Percentiles rank a stretch among this genome's conserved stretches.
Evolutionary conservation across 768 basidiomycete species (phyloP).

Genomic region (Dacryopinax primogenitus): DNA sequence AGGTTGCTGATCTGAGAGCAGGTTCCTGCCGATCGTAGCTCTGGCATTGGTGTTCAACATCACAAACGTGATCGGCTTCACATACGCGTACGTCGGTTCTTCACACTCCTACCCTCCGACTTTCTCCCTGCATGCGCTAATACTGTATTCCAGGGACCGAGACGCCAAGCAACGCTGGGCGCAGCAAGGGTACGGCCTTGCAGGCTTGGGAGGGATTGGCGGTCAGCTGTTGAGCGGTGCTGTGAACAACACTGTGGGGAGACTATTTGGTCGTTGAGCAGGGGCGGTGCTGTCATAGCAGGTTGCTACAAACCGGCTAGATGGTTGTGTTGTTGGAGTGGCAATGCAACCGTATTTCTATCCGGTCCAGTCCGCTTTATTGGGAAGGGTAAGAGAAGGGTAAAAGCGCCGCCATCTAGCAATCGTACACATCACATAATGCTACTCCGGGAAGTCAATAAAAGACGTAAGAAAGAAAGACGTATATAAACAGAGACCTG

Average conservation of each 20-base stretch:
- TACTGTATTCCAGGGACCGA: conserved; percentile 45
- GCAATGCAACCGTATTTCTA: background rate
- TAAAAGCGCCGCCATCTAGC: background rate
- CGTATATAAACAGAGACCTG: background rate
- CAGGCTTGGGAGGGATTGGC: conserved; percentile 69
- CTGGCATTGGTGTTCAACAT: conserved; percentile 93
- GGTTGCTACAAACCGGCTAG: background rate
- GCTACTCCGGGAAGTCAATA: background rate
- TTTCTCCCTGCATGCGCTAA: background rate
- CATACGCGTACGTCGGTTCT: conserved; percentile 60
- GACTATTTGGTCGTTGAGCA: conserved; percentile 43
- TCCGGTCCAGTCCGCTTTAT: background rate
- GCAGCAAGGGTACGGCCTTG: conserved; percentile 53
- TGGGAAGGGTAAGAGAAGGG: background rate
- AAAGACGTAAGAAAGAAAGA: background rate
- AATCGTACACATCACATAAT: background rate
- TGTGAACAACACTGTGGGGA: conserved; percentile 67
- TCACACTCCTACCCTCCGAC: background rate
- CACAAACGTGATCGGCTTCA: conserved; percentile 92
- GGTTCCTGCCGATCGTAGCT: conserved; percentile 87
- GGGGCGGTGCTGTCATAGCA: background rate
- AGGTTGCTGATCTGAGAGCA: conserved; percentile 25
- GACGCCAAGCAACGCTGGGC: conserved; percentile 93
- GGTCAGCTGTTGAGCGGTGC: conserved; percentile 72
- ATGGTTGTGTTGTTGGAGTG: too few relatives aligned